These are phyloP conservation scores for Silene uniflora DNA, from an alignment of 148 eudicot genomes.

Conservation along the genomic window DNA sequence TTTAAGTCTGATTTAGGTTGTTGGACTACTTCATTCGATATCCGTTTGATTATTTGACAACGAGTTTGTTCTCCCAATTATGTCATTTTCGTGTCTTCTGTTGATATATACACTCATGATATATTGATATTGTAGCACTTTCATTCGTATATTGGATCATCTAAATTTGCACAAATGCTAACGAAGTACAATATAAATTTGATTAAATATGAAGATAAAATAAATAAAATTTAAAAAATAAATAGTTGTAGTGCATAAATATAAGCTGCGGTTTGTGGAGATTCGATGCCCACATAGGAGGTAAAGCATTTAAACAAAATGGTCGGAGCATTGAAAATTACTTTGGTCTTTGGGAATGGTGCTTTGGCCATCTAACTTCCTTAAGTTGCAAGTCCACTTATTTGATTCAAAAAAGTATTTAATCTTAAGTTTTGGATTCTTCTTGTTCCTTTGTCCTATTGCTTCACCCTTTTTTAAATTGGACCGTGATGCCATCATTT, in stretches of 20 bases:
- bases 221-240: no score
- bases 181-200: no score
- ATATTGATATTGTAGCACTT: no score
- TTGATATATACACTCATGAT: no score
- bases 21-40: no score
- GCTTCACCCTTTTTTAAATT: slow-evolving; percentile 20
- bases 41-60: no score
- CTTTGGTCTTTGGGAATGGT: slow-evolving; percentile 32
- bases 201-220: no score
- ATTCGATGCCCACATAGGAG: slow-evolving; percentile 27
- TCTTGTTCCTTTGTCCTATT: slow-evolving; percentile 26
- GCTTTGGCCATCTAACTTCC: slow-evolving; percentile 27
- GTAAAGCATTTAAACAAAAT: slow-evolving; percentile 21
- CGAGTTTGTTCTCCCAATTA: no score
- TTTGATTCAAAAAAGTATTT: slow-evolving; percentile 7
- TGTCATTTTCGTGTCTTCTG: no score
- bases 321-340: slow-evolving; percentile 13
- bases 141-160: no score
- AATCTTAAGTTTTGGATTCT: slow-evolving; percentile 27
- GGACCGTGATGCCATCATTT: slow-evolving; percentile 5
- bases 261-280: slow-evolving; percentile 27
- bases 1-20: no score
- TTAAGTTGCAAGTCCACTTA: slow-evolving; percentile 19
- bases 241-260: slow-evolving; percentile 2
- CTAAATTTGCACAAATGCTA: no score